phyloP scores from a whole-genome alignment of 2,329 filamentous ascomycete genomes.

The Talaromyces sp. region DNA sequence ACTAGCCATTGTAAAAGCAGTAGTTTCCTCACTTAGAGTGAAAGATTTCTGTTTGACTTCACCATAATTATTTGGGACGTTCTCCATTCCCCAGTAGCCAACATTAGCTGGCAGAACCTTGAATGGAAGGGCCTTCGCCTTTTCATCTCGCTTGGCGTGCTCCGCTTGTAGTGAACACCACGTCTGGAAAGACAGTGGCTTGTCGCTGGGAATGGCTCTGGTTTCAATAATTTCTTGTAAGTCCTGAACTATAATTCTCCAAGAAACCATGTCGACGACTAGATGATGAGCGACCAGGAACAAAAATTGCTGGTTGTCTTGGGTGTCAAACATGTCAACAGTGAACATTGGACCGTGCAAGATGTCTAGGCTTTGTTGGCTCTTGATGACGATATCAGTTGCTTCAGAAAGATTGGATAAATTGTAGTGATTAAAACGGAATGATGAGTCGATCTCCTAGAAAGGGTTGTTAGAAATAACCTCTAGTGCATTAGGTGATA shows the following conservation, averaged over 20 bases:
- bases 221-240: slow-evolving; percentile 30
- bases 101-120: slow-evolving; percentile 26
- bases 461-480: slow-evolving; percentile 6
- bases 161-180: slow-evolving; percentile 32
- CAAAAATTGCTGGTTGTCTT: slow-evolving; percentile 12
- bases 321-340: slow-evolving; percentile 34
- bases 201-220: slow-evolving; percentile 26
- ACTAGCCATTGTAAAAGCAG: slow-evolving; percentile 25
- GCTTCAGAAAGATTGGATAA: slow-evolving; percentile 10
- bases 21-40: slow-evolving; percentile 25
- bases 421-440: slow-evolving; percentile 17
- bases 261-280: slow-evolving; percentile 27
- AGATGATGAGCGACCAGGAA: slow-evolving; percentile 26
- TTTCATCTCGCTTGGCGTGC: slow-evolving; percentile 18
- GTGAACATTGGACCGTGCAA: slow-evolving; percentile 32
- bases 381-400: slow-evolving; percentile 21
- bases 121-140: slow-evolving; percentile 20
- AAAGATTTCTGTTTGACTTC: slow-evolving; percentile 32
- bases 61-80: slow-evolving; percentile 27
- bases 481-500: not conserved
- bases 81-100: slow-evolving; percentile 33
- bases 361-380: slow-evolving; percentile 17
- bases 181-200: slow-evolving; percentile 33
- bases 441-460: slow-evolving; percentile 18
- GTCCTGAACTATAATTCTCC: slow-evolving; percentile 33